Conservation (phyloP, 371 early-diverging fungal genomes). For the Thermomucor indicae-seudaticae region DNA sequence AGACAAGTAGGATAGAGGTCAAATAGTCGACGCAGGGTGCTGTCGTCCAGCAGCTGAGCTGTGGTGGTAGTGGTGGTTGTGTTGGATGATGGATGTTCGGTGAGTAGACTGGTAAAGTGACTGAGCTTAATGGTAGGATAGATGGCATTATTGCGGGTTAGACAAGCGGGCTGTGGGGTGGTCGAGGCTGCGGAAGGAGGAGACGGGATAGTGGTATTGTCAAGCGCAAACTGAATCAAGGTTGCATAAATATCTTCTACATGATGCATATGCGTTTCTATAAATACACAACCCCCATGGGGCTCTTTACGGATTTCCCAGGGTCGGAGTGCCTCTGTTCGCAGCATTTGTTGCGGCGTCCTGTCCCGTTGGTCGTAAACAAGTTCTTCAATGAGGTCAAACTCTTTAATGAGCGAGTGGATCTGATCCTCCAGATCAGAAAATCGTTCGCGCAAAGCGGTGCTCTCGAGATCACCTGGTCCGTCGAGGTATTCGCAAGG, state of each 20-base stretch:
- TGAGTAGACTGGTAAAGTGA: slow-evolving; percentile 39
- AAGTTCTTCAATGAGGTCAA: slow-evolving; percentile 31
- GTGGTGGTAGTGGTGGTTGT: not conserved
- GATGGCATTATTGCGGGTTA: slow-evolving; percentile 33
- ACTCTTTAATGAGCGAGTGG: slow-evolving; percentile 31
- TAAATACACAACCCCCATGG: slow-evolving; percentile 18
- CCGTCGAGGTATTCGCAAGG: slow-evolving; percentile 33
- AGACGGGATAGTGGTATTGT: slow-evolving; percentile 19
- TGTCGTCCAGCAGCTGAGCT: slow-evolving; percentile 6
- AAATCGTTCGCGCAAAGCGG: slow-evolving; percentile 42
- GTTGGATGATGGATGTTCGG: slow-evolving; percentile 6
- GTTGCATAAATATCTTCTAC: slow-evolving; percentile 36
- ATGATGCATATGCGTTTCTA: slow-evolving; percentile 36
- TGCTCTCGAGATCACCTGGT: slow-evolving; percentile 47
- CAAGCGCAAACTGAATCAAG: slow-evolving; percentile 36
- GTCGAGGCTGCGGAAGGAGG: slow-evolving; percentile 3
- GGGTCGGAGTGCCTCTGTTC: slow-evolving; percentile 3
- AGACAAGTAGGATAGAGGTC: slow-evolving; percentile 33
- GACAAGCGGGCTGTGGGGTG: slow-evolving; percentile 18
- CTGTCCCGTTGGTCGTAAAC: slow-evolving; percentile 12
- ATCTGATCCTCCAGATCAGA: slow-evolving; percentile 41
- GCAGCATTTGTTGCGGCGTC: not conserved
- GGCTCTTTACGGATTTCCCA: slow-evolving; percentile 24
- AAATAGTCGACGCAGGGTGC: slow-evolving; percentile 7
- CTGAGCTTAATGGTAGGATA: slow-evolving; percentile 33